phyloP scores from a whole-genome alignment of 2,329 filamentous ascomycete genomes.

The Ascochyta pisi region DNA sequence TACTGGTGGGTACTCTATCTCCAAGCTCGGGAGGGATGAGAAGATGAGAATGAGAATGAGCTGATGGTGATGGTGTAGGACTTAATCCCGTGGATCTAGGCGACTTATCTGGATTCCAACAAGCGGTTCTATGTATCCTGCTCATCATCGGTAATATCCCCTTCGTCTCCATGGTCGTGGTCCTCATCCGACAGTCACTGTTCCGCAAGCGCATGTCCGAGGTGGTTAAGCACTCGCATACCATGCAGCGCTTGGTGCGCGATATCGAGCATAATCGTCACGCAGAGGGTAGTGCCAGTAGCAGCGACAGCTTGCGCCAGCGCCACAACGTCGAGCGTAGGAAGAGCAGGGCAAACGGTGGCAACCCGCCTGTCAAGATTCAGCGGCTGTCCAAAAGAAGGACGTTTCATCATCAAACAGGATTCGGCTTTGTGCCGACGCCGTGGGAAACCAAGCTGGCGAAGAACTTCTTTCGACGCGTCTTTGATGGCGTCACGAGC shows the following conservation, averaged over 20 bases:
- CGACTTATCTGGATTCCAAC: conserved; percentile 35
- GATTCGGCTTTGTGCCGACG: conserved; percentile 39
- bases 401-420: conserved; percentile 35
- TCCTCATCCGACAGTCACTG: conserved; percentile 32
- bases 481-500: conserved; percentile 27
- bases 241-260: conserved; percentile 31
- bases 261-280: conserved; percentile 33
- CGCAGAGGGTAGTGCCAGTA: conserved; percentile 11
- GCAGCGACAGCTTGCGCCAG: conserved; percentile 10
- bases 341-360: conserved; percentile 4
- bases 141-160: conserved; percentile 41
- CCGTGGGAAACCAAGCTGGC: conserved; percentile 40
- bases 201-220: conserved; percentile 40
- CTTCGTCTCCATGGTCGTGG: conserved; percentile 39
- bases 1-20: conserved; percentile 22
- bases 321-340: conserved; percentile 4
- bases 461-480: conserved; percentile 29
- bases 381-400: conserved; percentile 25
- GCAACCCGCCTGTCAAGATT: conserved; percentile 9
- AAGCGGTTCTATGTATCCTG: conserved; percentile 35
- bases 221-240: conserved; percentile 35
- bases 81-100: conserved; percentile 37
- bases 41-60: neutral
- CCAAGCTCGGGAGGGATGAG: too few relatives aligned
- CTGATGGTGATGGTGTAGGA: conserved; percentile 18